phyloP scores from a whole-genome alignment of 2,329 filamentous ascomycete genomes.

The Cladosporium austrohemisphaericum region DNA sequence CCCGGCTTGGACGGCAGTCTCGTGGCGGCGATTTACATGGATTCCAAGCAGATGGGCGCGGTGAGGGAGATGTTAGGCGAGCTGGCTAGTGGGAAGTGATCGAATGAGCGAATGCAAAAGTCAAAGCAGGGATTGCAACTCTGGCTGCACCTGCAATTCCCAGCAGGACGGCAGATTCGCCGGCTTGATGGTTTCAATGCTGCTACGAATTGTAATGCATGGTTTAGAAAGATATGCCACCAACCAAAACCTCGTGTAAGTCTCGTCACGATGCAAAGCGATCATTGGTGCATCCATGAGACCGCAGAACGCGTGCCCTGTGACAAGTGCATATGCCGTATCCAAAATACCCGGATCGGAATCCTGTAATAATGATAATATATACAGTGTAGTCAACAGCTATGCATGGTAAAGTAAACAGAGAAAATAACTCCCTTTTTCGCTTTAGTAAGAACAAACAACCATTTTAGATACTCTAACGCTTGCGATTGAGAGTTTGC shows the following conservation, averaged over 20 bases:
- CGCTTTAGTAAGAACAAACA: slow-evolving; percentile 5
- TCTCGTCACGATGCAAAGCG: too few relatives aligned
- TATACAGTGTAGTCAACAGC: slow-evolving; percentile 12
- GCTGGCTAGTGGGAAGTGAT: slow-evolving; percentile 26
- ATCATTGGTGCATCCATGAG: background rate
- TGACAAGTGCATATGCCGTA: too few relatives aligned
- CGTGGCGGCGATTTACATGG: slow-evolving; percentile 45
- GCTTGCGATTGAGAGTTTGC: slow-evolving; percentile 20
- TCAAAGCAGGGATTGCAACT: too few relatives aligned
- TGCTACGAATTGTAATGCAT: too few relatives aligned
- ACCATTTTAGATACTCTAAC: slow-evolving; percentile 12
- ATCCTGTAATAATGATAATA: slow-evolving; percentile 12
- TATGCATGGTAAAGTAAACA: slow-evolving; percentile 11
- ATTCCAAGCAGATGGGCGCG: slow-evolving; percentile 39
- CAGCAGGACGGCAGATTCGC: too few relatives aligned
- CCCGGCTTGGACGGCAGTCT: slow-evolving; percentile 43
- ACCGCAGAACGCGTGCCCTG: too few relatives aligned
- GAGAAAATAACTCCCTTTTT: background rate
- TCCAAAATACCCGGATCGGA: background rate
- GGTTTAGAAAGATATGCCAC: too few relatives aligned
- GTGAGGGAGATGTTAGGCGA: slow-evolving; percentile 45
- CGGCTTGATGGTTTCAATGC: too few relatives aligned
- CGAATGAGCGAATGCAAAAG: background rate
- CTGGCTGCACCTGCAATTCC: too few relatives aligned
- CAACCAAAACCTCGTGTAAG: too few relatives aligned